Evolutionary conservation across 164 flowering plant species (phyloP).

Genomic region (Taxillus chinensis): DNA sequence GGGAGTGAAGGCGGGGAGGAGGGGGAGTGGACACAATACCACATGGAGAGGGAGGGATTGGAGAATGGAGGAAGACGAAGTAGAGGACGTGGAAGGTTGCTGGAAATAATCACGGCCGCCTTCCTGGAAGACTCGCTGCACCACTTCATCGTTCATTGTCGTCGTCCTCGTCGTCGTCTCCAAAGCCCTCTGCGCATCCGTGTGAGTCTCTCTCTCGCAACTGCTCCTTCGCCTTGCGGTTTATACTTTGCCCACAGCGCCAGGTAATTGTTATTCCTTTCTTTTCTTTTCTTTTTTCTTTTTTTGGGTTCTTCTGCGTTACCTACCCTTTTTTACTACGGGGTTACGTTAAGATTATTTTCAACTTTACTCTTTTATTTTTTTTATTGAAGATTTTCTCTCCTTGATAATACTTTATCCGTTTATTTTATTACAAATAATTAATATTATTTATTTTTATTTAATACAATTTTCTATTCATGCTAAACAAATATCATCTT

Average conservation of each 20-base stretch:
- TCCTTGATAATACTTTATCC: too few species aligned
- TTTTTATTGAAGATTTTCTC: too few species aligned
- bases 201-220: too few species aligned
- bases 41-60: slow-evolving; percentile 96
- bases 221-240: not conserved
- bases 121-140: slow-evolving; percentile 81
- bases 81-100: slow-evolving; percentile 47
- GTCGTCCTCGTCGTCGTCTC: too few species aligned
- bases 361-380: too few species aligned
- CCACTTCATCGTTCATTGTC: slow-evolving; percentile 78
- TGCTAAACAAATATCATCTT: too few species aligned
- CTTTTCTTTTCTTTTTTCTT: not conserved
- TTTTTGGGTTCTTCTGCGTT: not conserved
- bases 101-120: slow-evolving; percentile 80
- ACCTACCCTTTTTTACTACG: too few species aligned
- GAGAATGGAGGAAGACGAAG: slow-evolving; percentile 65
- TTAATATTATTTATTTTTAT: too few species aligned
- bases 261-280: not conserved
- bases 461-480: too few species aligned
- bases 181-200: too few species aligned
- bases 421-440: too few species aligned
- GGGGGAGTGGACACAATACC: slow-evolving; percentile 22
- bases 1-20: not conserved
- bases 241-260: not conserved
- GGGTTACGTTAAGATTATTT: too few species aligned